A percentile compares a stretch with the other conserved stretches of the same genome.
These are phyloP conservation scores for Prototheca wickerhamii DNA, from an alignment of 163 green algal species.

Conservation along the genomic window DNA sequence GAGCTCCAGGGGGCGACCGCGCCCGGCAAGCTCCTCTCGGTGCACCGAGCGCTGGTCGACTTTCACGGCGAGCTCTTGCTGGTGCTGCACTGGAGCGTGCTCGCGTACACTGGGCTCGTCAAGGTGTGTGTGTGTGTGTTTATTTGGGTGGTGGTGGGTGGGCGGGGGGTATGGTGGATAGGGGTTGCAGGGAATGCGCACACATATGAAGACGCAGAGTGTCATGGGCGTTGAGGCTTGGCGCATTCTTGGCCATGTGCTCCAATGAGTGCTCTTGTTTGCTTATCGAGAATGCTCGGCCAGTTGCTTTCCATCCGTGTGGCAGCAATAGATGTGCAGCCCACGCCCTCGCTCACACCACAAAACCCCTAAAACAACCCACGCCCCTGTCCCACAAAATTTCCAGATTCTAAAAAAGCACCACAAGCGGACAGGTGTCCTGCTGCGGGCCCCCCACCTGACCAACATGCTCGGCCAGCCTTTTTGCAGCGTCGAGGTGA, in stretches of 20 bases:
- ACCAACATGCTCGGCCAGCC: constrained; percentile 74
- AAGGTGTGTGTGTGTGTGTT: constrained; percentile 33
- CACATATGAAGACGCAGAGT: background rate
- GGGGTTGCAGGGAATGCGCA: background rate
- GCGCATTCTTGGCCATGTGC: background rate
- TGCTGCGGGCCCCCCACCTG: constrained; percentile 58
- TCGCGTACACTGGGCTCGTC: constrained; percentile 71
- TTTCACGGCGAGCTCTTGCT: constrained; percentile 75
- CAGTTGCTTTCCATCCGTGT: background rate
- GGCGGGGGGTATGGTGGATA: background rate
- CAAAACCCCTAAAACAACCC: too few species aligned
- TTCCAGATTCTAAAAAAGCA: constrained; percentile 89
- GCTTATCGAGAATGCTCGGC: too few species aligned
- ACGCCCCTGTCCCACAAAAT: background rate
- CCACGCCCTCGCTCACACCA: background rate
- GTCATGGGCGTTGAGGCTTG: background rate
- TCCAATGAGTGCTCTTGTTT: too few species aligned
- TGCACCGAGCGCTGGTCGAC: constrained; percentile 37
- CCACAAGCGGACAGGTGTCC: constrained; percentile 72
- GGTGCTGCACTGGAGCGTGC: constrained; percentile 73
- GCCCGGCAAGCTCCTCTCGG: background rate
- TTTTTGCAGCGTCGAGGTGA: constrained; percentile 64
- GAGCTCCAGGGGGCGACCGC: background rate
- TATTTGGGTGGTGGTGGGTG: background rate
- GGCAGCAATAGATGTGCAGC: too few species aligned